Base-by-base conservation (phyloP, 768 basidiomycete genomes). In the Termitomyces sp. region DNA sequence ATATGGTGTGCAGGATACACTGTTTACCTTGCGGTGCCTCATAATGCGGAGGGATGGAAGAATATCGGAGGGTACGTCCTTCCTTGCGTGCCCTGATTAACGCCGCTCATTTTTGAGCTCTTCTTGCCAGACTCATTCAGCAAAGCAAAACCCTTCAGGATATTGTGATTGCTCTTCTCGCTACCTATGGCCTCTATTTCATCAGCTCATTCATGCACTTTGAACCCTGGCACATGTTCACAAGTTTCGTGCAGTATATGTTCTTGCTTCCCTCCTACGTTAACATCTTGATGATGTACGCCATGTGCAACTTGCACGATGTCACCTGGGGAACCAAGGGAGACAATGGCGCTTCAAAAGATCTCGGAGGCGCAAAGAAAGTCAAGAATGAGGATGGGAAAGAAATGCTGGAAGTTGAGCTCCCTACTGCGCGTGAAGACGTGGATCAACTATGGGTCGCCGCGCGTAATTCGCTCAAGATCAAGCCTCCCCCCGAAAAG, bases 211-310 rank as follows among this genome's bases (percentile, higher is more conserved):
- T 96, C 70, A 85, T 98, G 74, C 92, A 95, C 65, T 72, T 93
- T 37, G 95, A 98, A 69, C 95, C 94, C 0, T 96, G 94, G 93
- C 95, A 98, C 79, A 90, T 98, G 84, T 82, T 98, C 72, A 96
- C 95, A 13, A 92, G 87, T 56, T 94, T 95, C 78, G 66, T 85
- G 48, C 90, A 95, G 70, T 98, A 96, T 73, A 81, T 97, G 80
- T 90, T 97, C 79, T 81, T 94, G 63, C 78, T 94, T 39, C 93
- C 93, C 24, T 79, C 77, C 52, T 79, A 79, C 62, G 76, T 92
- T 67, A 92, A 92, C 75, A 92, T 92, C 63, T 73, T 92, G 67
- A 92, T 94, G 84, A 95, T 92, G 81, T 95, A 95, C 68, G 92
- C 92, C 31, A 93, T 95, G 83, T 97, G 94, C 75, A 92, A 91